These are phyloP conservation scores for Carpinus fangiana DNA, from an alignment of 306 rosid species.

Conservation along the genomic window DNA sequence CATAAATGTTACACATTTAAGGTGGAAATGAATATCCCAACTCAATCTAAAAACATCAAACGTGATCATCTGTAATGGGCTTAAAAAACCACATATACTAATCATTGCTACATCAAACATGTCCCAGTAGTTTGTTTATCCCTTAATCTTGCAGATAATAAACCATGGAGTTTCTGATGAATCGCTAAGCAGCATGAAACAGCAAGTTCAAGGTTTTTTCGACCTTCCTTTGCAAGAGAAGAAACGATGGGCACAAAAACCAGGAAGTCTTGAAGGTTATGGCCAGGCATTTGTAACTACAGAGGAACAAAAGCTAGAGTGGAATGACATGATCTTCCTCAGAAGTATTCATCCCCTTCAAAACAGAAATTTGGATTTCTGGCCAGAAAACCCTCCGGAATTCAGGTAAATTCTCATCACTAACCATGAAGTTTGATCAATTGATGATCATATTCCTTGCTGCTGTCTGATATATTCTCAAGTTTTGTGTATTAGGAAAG, in stretches of 20 bases:
- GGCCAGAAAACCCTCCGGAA: conserved; percentile 52
- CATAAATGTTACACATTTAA: too few relatives aligned
- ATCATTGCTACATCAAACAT: neutral
- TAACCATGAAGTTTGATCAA: neutral
- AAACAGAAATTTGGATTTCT: conserved; percentile 38
- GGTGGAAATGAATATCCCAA: too few relatives aligned
- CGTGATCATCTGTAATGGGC: too few relatives aligned
- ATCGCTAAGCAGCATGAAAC: conserved; percentile 30
- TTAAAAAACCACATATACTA: too few relatives aligned
- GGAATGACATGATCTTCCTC: conserved; percentile 60
- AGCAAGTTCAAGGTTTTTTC: conserved; percentile 42
- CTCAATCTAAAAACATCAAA: too few relatives aligned
- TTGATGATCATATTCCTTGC: neutral
- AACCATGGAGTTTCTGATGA: conserved; percentile 37
- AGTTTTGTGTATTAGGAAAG: conserved; percentile 34
- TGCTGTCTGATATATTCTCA: neutral
- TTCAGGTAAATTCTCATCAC: conserved; percentile 34
- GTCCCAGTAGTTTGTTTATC: neutral
- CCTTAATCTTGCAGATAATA: conserved; percentile 31
- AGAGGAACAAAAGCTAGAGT: conserved; percentile 40
- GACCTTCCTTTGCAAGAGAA: conserved; percentile 44
- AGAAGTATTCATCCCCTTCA: conserved; percentile 34
- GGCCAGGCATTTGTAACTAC: conserved; percentile 55
- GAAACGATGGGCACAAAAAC: conserved; percentile 39
- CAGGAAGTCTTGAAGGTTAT: conserved; percentile 52